phyloP scores from a whole-genome alignment of 345 rosid species.

The Populus ilicifolia region DNA sequence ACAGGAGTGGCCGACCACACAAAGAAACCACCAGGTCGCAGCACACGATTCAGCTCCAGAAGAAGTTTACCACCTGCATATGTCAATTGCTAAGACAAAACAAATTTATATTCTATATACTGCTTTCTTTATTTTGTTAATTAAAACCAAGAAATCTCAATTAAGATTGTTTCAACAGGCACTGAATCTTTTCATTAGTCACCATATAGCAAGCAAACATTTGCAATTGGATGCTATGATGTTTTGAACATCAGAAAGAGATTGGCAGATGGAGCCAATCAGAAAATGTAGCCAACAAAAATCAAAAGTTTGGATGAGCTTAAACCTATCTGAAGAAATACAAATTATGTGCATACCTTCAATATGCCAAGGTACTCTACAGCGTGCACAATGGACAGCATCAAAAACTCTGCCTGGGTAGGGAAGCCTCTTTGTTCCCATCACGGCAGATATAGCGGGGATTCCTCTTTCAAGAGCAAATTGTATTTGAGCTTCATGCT shows the following conservation, averaged over 20 bases:
- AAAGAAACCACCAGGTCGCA: constrained; percentile 91
- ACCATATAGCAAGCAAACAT: too few species aligned
- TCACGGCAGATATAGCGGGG: constrained; percentile 93
- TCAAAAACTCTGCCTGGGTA: constrained; percentile 90
- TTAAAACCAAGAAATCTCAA: background rate
- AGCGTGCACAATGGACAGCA: constrained; percentile 91
- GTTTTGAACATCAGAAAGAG: background rate
- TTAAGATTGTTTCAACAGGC: background rate
- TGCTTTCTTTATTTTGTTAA: background rate
- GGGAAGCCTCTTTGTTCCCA: constrained; percentile 96
- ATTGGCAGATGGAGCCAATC: background rate
- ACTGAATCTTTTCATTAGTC: too few species aligned
- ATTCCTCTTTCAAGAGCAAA: constrained; percentile 98
- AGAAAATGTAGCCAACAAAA: background rate
- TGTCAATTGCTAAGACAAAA: background rate
- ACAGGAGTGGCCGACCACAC: constrained; percentile 99
- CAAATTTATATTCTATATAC: background rate
- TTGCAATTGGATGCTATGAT: too few species aligned
- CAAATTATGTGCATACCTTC: constrained; percentile 54
- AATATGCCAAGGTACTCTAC: constrained; percentile 99
- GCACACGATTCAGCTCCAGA: constrained; percentile 76
- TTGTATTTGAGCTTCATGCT: constrained; percentile 98
- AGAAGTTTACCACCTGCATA: constrained; percentile 86
- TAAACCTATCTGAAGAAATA: background rate
- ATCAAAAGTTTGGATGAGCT: background rate